phyloP scores from a whole-genome alignment of 495 filamentous ascomycete species.

The Oleoguttula mirabilis region DNA sequence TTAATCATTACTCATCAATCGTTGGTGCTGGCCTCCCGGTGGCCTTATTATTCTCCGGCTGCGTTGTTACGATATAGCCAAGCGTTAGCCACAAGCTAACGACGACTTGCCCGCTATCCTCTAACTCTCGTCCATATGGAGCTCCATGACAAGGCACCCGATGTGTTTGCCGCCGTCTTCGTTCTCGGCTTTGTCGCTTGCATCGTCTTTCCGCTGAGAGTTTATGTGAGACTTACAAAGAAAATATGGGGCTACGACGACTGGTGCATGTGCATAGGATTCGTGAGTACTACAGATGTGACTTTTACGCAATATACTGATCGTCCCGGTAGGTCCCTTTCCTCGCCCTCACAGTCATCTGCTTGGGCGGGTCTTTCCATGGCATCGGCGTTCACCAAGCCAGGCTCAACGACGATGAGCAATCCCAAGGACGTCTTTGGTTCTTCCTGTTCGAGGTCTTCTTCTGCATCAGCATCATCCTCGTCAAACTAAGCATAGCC shows the following conservation, averaged over 20 bases:
- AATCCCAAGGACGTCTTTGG: neutral
- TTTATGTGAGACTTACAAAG: conserved; percentile 2
- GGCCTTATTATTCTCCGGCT: no score
- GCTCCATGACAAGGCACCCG: conserved; percentile 1
- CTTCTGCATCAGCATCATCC: neutral
- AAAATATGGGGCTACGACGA: neutral
- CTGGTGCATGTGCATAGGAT: neutral
- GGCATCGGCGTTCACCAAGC: conserved; percentile 2
- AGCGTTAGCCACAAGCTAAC: no score
- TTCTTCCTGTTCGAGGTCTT: conserved; percentile 9
- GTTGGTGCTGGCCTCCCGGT: no score
- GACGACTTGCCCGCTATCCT: no score
- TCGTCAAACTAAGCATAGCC: conserved; percentile 6
- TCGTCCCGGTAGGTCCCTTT: neutral
- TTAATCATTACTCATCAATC: no score
- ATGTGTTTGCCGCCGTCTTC: neutral
- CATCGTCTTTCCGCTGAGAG: conserved; percentile 1
- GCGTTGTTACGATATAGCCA: no score
- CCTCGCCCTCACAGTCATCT: neutral
- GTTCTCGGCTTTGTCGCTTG: neutral
- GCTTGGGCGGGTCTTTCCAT: conserved; percentile 2
- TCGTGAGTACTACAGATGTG: neutral
- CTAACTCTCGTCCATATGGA: no score
- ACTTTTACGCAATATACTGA: neutral
- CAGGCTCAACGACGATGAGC: neutral